These are phyloP conservation scores for Pythium folliculosum DNA, from an alignment of 352 stramenopile species.

Conservation along the genomic window DNA sequence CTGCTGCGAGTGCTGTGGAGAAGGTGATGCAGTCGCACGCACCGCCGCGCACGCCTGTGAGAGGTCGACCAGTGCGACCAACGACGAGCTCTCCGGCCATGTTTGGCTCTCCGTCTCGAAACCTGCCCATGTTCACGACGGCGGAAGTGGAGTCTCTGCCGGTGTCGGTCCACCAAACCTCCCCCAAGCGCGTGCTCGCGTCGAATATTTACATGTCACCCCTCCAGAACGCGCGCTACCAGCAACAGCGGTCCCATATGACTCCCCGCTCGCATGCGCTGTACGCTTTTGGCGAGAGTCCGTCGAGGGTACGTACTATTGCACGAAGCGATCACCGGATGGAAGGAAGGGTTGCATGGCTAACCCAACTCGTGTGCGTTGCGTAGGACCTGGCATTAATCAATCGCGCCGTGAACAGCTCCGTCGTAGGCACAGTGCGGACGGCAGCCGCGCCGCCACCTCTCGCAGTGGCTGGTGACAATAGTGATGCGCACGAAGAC, in stretches of 20 bases:
- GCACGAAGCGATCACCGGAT: background rate
- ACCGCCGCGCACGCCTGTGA: conserved; percentile 45
- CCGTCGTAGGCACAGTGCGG: conserved; percentile 1
- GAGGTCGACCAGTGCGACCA: conserved; percentile 16
- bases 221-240: conserved; percentile 70
- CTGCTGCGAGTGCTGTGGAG: conserved; percentile 67
- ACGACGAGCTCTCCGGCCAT: conserved; percentile 33
- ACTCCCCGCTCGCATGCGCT: conserved; percentile 80
- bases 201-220: conserved; percentile 89
- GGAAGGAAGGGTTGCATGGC: background rate
- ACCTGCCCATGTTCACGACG: conserved; percentile 58
- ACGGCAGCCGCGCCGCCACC: conserved; percentile 19
- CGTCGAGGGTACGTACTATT: conserved; percentile 55
- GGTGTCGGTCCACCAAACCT: conserved; percentile 74
- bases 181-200: conserved; percentile 72
- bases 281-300: conserved; percentile 88
- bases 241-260: conserved; percentile 64
- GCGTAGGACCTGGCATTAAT: conserved; percentile 33
- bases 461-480: conserved; percentile 1
- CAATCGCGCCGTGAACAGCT: conserved; percentile 34
- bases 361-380: conserved; percentile 3
- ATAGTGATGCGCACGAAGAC: conserved; percentile 19
- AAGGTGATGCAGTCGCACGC: conserved; percentile 58
- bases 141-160: conserved; percentile 80
- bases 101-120: conserved; percentile 44